phyloP scores from a whole-genome alignment of 2,329 filamentous ascomycete genomes.

The Aureobasidium sp. region DNA sequence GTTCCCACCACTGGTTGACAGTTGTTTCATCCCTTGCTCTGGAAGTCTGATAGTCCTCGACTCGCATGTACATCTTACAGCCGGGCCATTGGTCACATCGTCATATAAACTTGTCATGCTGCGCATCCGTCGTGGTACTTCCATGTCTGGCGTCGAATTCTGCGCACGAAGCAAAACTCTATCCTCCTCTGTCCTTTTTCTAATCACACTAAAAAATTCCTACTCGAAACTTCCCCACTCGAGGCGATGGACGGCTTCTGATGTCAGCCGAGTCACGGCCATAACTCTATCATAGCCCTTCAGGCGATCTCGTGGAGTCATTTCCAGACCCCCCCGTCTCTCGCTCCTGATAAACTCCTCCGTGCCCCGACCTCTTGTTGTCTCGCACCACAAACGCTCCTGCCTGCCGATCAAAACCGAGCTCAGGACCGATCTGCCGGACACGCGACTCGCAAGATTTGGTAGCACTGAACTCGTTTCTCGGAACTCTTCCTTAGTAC shows the following conservation, averaged over 20 bases:
- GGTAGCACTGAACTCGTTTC: slow-evolving; percentile 14
- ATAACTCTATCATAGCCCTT: slow-evolving; percentile 6
- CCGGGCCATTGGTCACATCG: background rate
- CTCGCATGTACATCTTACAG: slow-evolving; percentile 5
- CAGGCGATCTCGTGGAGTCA: slow-evolving; percentile 10
- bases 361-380: slow-evolving; percentile 8
- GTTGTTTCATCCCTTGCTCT: slow-evolving; percentile 30
- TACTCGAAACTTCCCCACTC: slow-evolving; percentile 6
- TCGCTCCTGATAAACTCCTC: slow-evolving; percentile 4
- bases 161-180: slow-evolving; percentile 8
- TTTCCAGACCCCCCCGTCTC: slow-evolving; percentile 5
- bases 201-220: slow-evolving; percentile 4
- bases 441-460: slow-evolving; percentile 15
- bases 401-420: slow-evolving; percentile 6
- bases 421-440: slow-evolving; percentile 13
- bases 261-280: slow-evolving; percentile 11
- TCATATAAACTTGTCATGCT: slow-evolving; percentile 3
- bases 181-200: slow-evolving; percentile 1
- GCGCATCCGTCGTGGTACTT: slow-evolving; percentile 7
- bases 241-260: slow-evolving; percentile 1
- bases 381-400: slow-evolving; percentile 12
- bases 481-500: slow-evolving; percentile 13
- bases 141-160: slow-evolving; percentile 7
- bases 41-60: slow-evolving; percentile 4
- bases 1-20: slow-evolving; percentile 15